Conservation (phyloP, 257 asterid genomes). For the Solanum ossicruentum region DNA sequence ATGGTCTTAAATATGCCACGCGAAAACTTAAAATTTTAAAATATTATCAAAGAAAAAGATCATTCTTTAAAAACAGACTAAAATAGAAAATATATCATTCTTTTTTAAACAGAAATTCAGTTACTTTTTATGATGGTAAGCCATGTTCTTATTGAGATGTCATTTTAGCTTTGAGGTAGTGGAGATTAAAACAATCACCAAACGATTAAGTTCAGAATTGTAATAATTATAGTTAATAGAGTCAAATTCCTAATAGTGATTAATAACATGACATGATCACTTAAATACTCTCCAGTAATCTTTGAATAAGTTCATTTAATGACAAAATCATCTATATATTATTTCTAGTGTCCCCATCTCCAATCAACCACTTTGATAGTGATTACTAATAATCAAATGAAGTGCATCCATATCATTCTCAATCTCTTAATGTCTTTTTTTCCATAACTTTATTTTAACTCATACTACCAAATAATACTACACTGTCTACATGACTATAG, state of each 20-base stretch:
- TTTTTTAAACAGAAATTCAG: neutral
- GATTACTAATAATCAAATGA: conserved; percentile 8
- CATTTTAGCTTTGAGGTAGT: neutral
- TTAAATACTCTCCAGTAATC: neutral
- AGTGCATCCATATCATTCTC: conserved; percentile 1
- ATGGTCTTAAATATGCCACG: too few species aligned
- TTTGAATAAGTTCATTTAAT: neutral
- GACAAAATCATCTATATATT: neutral
- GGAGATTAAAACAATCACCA: neutral
- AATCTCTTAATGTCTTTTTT: neutral
- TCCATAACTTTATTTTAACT: conserved; percentile 1
- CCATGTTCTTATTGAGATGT: neutral
- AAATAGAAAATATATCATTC: too few species aligned
- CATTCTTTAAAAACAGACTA: too few species aligned
- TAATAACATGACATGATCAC: neutral
- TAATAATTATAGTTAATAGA: neutral
- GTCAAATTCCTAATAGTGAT: neutral
- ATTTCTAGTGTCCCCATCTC: neutral
- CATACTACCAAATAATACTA: neutral
- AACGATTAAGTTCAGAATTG: neutral
- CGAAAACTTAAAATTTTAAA: too few species aligned
- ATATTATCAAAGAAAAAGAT: too few species aligned
- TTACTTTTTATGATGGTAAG: neutral
- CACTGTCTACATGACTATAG: neutral
- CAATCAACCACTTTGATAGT: conserved; percentile 2